Conservation (phyloP, 1,284 basidiomycete genomes). For the Austropuccinia psidii region DNA sequence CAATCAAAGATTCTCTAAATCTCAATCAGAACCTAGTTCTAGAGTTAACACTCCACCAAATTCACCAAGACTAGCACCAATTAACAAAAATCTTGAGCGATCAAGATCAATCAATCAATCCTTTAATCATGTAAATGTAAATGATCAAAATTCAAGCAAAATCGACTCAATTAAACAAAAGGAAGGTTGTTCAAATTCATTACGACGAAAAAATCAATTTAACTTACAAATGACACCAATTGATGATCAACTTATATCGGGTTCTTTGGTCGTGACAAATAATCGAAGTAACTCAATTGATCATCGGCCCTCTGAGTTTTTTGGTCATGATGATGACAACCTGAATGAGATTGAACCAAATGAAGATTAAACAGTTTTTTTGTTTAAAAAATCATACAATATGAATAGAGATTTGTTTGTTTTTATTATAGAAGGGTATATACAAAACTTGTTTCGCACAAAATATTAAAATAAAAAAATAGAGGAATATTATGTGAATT, state of each 20-base stretch:
- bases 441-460: too few species aligned
- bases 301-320: too few species aligned
- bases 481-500: too few species aligned
- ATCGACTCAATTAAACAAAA: background rate
- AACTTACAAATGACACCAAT: slow-evolving; percentile 36
- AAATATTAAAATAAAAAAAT: too few species aligned
- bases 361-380: too few species aligned
- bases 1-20: background rate
- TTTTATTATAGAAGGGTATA: too few species aligned
- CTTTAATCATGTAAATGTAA: background rate
- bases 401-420: too few species aligned
- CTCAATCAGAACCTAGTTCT: slow-evolving; percentile 24
- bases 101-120: slow-evolving; percentile 2
- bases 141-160: background rate
- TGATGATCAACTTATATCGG: background rate
- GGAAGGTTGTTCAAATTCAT: background rate
- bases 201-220: slow-evolving; percentile 20
- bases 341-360: too few species aligned
- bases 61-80: slow-evolving; percentile 7
- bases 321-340: too few species aligned
- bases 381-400: too few species aligned
- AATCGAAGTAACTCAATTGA: background rate
- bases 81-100: background rate
- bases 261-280: background rate
- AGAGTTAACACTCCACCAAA: slow-evolving; percentile 30